phyloP scores from a whole-genome alignment of 805 yeast species.

The Myxozyma vanderwaltii region DNA sequence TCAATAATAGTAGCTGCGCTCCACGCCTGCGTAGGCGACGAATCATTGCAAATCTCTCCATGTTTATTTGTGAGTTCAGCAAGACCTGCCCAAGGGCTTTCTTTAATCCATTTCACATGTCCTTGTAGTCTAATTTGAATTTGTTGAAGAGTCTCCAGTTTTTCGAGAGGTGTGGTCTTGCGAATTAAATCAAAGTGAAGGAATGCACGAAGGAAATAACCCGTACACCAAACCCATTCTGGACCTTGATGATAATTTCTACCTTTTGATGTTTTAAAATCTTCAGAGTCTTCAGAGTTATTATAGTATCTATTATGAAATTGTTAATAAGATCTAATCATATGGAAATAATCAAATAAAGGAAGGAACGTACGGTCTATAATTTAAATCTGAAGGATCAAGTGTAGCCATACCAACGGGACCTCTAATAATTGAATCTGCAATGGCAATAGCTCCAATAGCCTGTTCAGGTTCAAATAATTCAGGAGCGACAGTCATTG shows the following conservation, averaged over 20 bases:
- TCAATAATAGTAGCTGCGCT: conserved; percentile 84
- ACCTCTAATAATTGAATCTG: conserved; percentile 77
- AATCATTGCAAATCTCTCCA: conserved; percentile 78
- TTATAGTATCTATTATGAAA: conserved; percentile 54
- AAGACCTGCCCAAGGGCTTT: conserved; percentile 91
- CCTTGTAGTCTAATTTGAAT: conserved; percentile 62
- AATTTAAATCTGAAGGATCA: conserved; percentile 90
- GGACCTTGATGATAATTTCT: conserved; percentile 98
- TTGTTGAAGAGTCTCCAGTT: conserved; percentile 58
- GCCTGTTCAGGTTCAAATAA: conserved; percentile 69
- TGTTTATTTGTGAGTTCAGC: conserved; percentile 89
- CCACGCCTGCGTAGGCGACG: conserved; percentile 98
- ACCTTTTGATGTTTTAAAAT: conserved; percentile 92
- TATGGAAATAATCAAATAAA: not conserved
- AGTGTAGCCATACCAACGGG: conserved; percentile 90
- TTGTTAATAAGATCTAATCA: not conserved
- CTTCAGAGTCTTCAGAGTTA: conserved; percentile 77
- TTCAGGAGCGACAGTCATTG: conserved; percentile 95
- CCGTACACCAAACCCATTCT: conserved; percentile 94
- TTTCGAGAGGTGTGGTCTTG: conserved; percentile 45
- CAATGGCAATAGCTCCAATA: conserved; percentile 61
- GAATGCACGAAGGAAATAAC: conserved; percentile 83
- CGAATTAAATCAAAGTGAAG: conserved; percentile 54
- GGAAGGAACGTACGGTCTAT: conserved; percentile 58
- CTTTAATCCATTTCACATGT: conserved; percentile 68